Conservation (phyloP, 108 stramenopile species). For the Mediolabrus comicus region DNA sequence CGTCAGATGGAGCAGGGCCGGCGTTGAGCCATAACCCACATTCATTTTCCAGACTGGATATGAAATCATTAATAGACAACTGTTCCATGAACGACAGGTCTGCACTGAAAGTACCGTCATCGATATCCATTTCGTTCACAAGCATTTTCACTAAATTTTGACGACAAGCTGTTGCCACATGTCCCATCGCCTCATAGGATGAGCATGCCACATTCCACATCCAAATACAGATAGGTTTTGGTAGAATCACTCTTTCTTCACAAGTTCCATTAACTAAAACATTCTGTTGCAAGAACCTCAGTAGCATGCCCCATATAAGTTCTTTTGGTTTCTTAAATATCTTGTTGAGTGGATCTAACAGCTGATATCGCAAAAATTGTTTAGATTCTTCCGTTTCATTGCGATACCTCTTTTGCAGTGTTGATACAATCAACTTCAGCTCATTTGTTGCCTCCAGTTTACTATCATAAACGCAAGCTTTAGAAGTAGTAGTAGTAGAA, state of each 20-base stretch:
- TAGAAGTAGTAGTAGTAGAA: not conserved
- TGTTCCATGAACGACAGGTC: conserved; percentile 17
- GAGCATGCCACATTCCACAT: conserved; percentile 44
- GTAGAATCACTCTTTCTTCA: conserved; percentile 7
- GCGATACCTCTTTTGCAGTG: conserved; percentile 13
- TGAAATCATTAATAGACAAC: conserved; percentile 27
- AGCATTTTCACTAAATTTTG: conserved; percentile 16
- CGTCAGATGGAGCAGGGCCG: not conserved
- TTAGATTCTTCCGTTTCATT: conserved; percentile 3
- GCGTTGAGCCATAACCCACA: conserved; percentile 31
- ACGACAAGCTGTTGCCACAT: conserved; percentile 9
- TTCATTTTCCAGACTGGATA: conserved; percentile 22
- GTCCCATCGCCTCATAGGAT: not conserved
- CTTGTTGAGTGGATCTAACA: conserved; percentile 22
- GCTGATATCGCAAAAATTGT: conserved; percentile 3
- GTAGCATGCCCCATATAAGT: not conserved
- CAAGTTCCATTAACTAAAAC: conserved; percentile 10
- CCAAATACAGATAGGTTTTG: conserved; percentile 31
- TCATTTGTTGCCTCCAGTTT: conserved; percentile 26
- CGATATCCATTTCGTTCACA: conserved; percentile 7
- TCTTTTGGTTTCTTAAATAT: conserved; percentile 18
- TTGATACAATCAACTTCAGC: conserved; percentile 16
- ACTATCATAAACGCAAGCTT: conserved; percentile 10
- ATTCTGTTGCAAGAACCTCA: conserved; percentile 27
- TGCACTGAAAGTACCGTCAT: not conserved